phyloP scores from a whole-genome alignment of 345 rosid genomes.

The Geranium rotundifolium region DNA sequence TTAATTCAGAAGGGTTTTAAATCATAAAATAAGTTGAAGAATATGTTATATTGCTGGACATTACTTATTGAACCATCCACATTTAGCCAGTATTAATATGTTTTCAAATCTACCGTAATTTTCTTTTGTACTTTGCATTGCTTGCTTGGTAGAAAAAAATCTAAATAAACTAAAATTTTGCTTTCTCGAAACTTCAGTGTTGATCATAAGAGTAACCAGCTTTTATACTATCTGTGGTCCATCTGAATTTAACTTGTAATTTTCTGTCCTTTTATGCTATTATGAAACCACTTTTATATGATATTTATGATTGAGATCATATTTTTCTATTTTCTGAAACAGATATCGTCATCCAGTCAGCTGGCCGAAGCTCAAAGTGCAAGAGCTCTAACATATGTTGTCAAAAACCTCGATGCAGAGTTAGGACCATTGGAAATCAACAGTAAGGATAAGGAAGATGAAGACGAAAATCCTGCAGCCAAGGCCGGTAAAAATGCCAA shows the following conservation, averaged over 20 bases:
- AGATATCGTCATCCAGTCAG: constrained; percentile 32
- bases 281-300: neutral
- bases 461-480: neutral
- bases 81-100: neutral
- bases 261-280: neutral
- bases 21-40: too few species aligned
- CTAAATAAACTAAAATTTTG: neutral
- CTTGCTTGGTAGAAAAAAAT: neutral
- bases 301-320: constrained; percentile 6
- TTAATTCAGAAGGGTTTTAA: neutral
- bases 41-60: neutral
- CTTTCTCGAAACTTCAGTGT: neutral
- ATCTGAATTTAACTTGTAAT: neutral
- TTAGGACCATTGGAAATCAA: constrained; percentile 41
- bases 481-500: neutral
- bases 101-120: neutral
- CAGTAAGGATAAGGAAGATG: neutral
- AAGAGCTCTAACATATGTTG: constrained; percentile 38
- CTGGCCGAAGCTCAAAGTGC: constrained; percentile 36
- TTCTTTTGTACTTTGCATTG: neutral
- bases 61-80: neutral
- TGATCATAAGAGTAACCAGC: neutral
- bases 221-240: neutral
- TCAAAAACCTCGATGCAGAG: constrained; percentile 61
- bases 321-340: constrained; percentile 11